These are phyloP conservation scores for Telfairia occidentalis DNA, from an alignment of 331 rosid genomes.

Conservation along the genomic window DNA sequence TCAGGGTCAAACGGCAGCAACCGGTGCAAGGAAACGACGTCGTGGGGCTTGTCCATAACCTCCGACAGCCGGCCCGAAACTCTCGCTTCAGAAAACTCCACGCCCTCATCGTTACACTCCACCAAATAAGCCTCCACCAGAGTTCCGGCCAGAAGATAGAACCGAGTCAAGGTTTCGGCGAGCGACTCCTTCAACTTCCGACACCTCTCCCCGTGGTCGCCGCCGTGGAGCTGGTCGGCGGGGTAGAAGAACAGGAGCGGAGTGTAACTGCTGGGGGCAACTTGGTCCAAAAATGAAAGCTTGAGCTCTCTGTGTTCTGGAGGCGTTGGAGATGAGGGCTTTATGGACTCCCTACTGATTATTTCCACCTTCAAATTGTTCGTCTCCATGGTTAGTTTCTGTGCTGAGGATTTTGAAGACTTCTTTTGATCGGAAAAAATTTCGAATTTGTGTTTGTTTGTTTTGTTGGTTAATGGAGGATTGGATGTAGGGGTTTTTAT, in stretches of 20 bases:
- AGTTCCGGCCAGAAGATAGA: constrained; percentile 25
- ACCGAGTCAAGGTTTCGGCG: constrained; percentile 17
- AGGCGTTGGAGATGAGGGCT: constrained; percentile 3
- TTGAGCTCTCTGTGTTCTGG: constrained; percentile 12
- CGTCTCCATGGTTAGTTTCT: neutral
- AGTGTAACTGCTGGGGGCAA: constrained; percentile 21
- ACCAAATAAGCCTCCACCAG: constrained; percentile 13
- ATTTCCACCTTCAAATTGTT: neutral
- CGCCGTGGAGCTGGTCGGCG: neutral
- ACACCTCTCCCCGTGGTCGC: neutral
- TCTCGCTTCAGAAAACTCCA: constrained; percentile 14
- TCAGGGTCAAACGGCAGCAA: constrained; percentile 18
- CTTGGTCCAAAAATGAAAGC: constrained; percentile 31
- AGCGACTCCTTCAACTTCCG: constrained; percentile 19
- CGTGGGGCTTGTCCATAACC: constrained; percentile 10
- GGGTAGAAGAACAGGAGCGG: constrained; percentile 32
- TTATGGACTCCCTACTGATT: neutral
- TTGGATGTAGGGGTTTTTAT: too few relatives aligned
- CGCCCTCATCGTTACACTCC: constrained; percentile 26
- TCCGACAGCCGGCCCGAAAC: constrained; percentile 2
- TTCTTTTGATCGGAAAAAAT: too few relatives aligned
- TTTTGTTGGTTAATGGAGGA: too few relatives aligned
- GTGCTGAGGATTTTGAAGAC: neutral
- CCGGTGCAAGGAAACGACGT: constrained; percentile 7
- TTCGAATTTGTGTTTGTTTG: too few relatives aligned